Base-by-base conservation (phyloP, 768 basidiomycete species). In the Tricholomella constricta region DNA sequence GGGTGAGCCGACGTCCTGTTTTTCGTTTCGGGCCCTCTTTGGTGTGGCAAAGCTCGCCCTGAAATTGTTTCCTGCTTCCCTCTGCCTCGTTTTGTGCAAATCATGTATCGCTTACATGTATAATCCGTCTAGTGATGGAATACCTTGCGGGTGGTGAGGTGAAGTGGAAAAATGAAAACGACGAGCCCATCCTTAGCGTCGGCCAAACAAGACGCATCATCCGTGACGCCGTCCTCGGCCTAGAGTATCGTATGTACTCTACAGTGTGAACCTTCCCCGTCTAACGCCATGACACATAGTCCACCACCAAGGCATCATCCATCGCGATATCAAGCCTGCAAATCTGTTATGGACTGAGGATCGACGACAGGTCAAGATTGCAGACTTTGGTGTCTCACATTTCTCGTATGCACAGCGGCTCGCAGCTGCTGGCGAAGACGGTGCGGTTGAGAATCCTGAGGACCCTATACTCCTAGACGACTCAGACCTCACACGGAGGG, bases 301-400 rank as follows among this genome's bases (percentile, higher is more conserved):
- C 1, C 97, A 99, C 67, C 84, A 89, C 63, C 94, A 98, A 65
- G 97, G 96, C 20, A 98, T 99, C 69, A 98, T 99, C 45, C 97
- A 99, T 72, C 91, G 97, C 52, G 97, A 99, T 73, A 98, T 99
- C 76, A 99, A 99, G 67, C 97, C 97, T 23, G 92, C 94, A 41
- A 99, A 99, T 70, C 84, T 99, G 20, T 80, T 99, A 25, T 94
- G 91, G 86, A 89, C 89, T 2, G 79, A 80, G 23, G 90, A 96
- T 73, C 86, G 91, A 48, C 82, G 83, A 54, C 83, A 82, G 52
- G 95, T 98, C 72, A 99, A 99, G 72, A 98, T 99, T 55, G 93
- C 89, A 23, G 97, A 99, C 72, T 98, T 99, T 70, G 97, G 97
- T 47, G 94, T 97, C 47, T 95, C 96, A 14, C 93, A 96, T 67